Base-by-base conservation (phyloP, 139 green algal species). In the Volvox reticuliferus region DNA sequence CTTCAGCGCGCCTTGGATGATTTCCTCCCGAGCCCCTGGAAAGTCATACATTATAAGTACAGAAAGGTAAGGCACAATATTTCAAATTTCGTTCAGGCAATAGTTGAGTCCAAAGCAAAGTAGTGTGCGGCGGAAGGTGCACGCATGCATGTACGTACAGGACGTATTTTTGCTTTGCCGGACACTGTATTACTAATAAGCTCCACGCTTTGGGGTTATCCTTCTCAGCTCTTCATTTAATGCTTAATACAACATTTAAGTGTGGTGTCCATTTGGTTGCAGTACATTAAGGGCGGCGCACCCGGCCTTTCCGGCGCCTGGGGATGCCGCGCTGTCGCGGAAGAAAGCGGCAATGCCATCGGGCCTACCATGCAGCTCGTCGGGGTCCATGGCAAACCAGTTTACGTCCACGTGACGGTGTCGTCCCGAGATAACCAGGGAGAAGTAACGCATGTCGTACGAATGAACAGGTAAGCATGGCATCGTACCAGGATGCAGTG, bases 21-120 rank as follows among this genome's bases (percentile, higher is more conserved):
- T 28, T 89, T 89, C 37, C 68, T 89, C 36, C 84, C 84, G 5
- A 16, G 36, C 67, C 84, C 84, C 36, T 89, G 84, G 84, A 80
- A 81, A n/a, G 13, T n/a, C 68, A n/a, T 89, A 65, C 84, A 89
- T 65, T 50, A 80, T 33, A 89, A 89, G 63, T 80, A 62, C 55
- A 44, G 50, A 0, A 81, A 81, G 84, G 84, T 80, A 20, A 32
- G 71, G 24, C 14, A 28, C 67, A 26, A 28, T 75, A 75, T n/a
- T n/a, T n/a, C n/a, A n/a, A n/a, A n/a, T n/a, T n/a, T n/a, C n/a
- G n/a, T n/a, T n/a, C n/a, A n/a, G n/a, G n/a, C n/a, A n/a, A n/a
- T n/a, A n/a, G n/a, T n/a, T n/a, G n/a, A n/a, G n/a, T n/a, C n/a
- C n/a, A n/a, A n/a, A n/a, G n/a, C n/a, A n/a, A n/a, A n/a, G n/a